Percentiles rank a stretch among this genome's conserved stretches.
These are phyloP conservation scores for Acanthamoeba castellanii DNA, from an alignment of 208 protist genomes.

Conservation along the genomic window DNA sequence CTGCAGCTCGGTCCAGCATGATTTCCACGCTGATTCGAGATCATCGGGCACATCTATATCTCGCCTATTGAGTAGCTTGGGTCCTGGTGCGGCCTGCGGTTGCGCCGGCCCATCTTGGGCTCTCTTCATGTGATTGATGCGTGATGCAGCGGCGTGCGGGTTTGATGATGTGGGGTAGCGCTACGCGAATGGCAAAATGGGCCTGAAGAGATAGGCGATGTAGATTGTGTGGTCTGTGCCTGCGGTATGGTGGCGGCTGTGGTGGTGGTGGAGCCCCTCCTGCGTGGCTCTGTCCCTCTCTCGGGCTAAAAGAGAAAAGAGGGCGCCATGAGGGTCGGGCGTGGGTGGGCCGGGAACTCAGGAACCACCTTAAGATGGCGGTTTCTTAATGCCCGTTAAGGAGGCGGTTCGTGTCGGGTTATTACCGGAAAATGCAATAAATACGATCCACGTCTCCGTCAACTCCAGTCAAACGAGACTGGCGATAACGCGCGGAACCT, in stretches of 20 bases:
- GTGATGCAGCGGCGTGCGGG: background rate
- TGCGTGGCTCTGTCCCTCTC: conserved; percentile 53
- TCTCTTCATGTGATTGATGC: conserved; percentile 30
- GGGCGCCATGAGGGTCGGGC: background rate
- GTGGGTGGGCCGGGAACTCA: background rate
- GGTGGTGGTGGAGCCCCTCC: background rate
- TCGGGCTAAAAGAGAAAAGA: conserved; percentile 14
- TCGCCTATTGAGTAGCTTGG: conserved; percentile 33
- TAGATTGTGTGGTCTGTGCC: background rate
- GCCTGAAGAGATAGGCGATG: background rate
- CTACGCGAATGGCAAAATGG: background rate
- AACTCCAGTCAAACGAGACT: background rate
- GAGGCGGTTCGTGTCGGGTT: background rate
- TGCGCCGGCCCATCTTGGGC: background rate
- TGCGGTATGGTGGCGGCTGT: background rate
- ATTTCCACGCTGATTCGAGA: conserved; percentile 42
- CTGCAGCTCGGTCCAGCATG: conserved; percentile 29
- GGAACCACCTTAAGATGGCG: conserved; percentile 14
- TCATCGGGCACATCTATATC: conserved; percentile 68
- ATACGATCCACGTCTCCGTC: background rate
- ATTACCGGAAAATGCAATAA: background rate
- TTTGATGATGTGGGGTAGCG: background rate
- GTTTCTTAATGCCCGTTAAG: background rate
- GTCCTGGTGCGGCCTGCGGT: conserved; percentile 31
- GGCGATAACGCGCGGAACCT: no score